Evolutionary conservation across 1,284 basidiomycete species (phyloP), one percentile per base, ranked within the genome.

Genomic region (Rhizoctonia solani): DNA sequence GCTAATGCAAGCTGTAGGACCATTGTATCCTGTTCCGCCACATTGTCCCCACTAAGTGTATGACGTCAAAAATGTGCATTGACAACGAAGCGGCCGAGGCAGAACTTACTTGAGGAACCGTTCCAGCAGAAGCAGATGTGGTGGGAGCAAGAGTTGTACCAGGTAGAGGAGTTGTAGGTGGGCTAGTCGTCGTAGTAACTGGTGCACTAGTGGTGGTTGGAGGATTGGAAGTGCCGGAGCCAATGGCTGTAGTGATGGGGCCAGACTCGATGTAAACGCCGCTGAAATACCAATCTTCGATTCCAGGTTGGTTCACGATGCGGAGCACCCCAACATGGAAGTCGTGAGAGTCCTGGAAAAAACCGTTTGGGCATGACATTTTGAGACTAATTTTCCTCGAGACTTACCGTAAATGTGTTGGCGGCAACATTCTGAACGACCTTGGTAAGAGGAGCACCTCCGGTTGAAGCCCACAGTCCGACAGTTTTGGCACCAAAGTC

Each of bases 281-380:
- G 52, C 82, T 83, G 78, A 85, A 80, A 76, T 82, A 87, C 80
- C 80, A 87, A 72, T 86, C 82, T 74, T 86, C 85, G 6, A 80
- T 74, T 30, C 74, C 75, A 50, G 79, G 74, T 34, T 76, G 79
- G 14, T 68, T 69, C n/a, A 70, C 72, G 42, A 87, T 78, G 69
- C 84, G 81, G 49, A 87, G 81, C 25, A 87, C 84, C 58, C 85
- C 85, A 65, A 87, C 77, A 75, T 87, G 86, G 79, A 81, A 87
- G 75, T 87, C 85, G 29, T 77, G 83, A 21, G 83, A 85, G 76
- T 87, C 85, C 66, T 67, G 27, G 19, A 59, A 23, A 59, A 21
- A 11, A 25, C 58, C 16, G 16, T 53, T 8, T 23, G 41, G 32
- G 19, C 13, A 58, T 49, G 19, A 49, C 8, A 39, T 8, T 39